phyloP scores from a whole-genome alignment of 495 filamentous ascomycete genomes.

The Annulohypoxylon stygium region DNA sequence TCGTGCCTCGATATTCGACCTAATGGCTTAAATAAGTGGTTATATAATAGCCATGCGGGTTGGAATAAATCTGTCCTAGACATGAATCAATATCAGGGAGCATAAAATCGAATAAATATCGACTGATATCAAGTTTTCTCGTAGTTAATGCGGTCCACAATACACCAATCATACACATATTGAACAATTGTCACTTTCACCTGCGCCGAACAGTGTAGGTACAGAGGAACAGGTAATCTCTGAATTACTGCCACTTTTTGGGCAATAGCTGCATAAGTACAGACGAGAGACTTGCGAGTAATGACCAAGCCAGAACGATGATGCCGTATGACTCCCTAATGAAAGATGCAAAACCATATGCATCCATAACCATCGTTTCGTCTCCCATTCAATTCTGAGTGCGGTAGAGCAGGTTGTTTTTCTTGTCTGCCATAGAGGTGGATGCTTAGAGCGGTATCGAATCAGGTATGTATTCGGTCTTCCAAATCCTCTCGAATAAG shows the following conservation, averaged over 20 bases:
- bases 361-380: slow-evolving; percentile 43
- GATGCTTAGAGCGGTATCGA: slow-evolving; percentile 40
- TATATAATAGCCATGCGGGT: not conserved
- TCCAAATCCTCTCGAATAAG: slow-evolving; percentile 39
- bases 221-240: slow-evolving; percentile 41
- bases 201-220: slow-evolving; percentile 10
- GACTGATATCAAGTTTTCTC: not conserved
- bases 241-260: slow-evolving; percentile 39
- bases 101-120: too few relatives aligned
- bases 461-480: slow-evolving; percentile 32
- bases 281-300: slow-evolving; percentile 41
- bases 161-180: not conserved
- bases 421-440: slow-evolving; percentile 42
- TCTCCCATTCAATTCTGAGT: slow-evolving; percentile 40
- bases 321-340: slow-evolving; percentile 48
- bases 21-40: not conserved
- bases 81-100: not conserved
- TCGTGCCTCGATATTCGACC: too few relatives aligned
- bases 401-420: slow-evolving; percentile 38
- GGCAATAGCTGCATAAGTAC: slow-evolving; percentile 47
- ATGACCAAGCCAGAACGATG: slow-evolving; percentile 48
- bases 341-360: slow-evolving; percentile 46
- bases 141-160: not conserved
- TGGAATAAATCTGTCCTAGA: too few relatives aligned
- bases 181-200: slow-evolving; percentile 9